Evolutionary conservation across 2,329 filamentous ascomycete species (phyloP), one percentile per base, ranked within the genome.

Genomic region (Periconia macrospinosa): DNA sequence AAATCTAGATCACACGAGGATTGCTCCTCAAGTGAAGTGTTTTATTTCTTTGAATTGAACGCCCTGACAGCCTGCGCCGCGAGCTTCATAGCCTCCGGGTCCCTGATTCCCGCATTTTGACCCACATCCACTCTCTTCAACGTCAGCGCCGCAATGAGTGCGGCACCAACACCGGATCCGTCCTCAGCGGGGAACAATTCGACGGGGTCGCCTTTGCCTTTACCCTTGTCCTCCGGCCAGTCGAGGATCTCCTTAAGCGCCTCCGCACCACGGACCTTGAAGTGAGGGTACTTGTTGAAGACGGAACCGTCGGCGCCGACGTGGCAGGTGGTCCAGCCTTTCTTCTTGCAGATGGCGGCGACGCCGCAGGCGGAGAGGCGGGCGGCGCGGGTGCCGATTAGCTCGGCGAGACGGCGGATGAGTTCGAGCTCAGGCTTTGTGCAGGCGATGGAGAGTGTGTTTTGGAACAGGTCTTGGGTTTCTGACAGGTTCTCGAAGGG

Each of bases 201-300:
- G 50, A 99, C 83, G 8, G 92, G 92, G 68, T 97, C 79, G 41
- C 61, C 62, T 60, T 75, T 70, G 47, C 76, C 92, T 72, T 92
- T 75, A 57, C 74, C 88, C 74, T 87, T 88, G 78, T 90, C 90
- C 51, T 83, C 85, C 2, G 89, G 86, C 92, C 93, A 97, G 80
- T 96, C 93, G 37, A 99, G 85, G 61, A 99, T 97, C 81, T 99
- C 94, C 51, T 91, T 87, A 49, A 99, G 84, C 27, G 94, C 94
- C 73, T 88, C 83, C 14, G 94, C 93, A 52, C 93, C 92, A 50
- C 94, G 89, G 53, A 87, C 85, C 82, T 97, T 97, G 85, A 99
- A 99, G 78, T 96, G 90, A 13, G 94, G 94, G 78, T 99, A 99
- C 76, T 97, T 97, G 83, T 96, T 97, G 81, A 99, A 99, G 50